phyloP scores from a whole-genome alignment of 2,329 filamentous ascomycete species.

The Volutella citrinella region DNA sequence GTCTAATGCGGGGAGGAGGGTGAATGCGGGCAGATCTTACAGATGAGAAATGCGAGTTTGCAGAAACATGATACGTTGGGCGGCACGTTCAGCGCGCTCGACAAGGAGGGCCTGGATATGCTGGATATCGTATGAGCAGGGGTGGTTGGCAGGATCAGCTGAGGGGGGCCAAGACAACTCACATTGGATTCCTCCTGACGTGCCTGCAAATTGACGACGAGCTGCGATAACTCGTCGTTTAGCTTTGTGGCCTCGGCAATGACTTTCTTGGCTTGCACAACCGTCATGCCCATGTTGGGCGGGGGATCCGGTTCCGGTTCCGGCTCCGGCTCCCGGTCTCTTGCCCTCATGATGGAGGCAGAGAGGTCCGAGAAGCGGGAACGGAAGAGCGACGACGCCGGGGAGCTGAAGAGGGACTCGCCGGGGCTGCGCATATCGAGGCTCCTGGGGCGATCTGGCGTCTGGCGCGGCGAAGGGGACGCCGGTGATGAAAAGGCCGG shows the following conservation, averaged over 20 bases:
- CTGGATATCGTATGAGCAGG: constrained; percentile 33
- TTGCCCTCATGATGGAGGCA: constrained; percentile 30
- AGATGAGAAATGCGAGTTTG: constrained; percentile 57
- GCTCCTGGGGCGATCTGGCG: constrained; percentile 17
- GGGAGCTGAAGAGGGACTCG: constrained; percentile 33
- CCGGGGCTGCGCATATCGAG: constrained; percentile 25
- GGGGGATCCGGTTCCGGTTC: constrained; percentile 26
- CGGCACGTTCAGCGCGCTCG: constrained; percentile 54
- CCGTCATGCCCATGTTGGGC: constrained; percentile 30
- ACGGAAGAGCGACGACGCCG: constrained; percentile 34
- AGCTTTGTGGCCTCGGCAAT: constrained; percentile 39
- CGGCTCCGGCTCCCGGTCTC: constrained; percentile 11
- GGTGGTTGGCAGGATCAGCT: not conserved
- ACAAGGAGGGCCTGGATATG: constrained; percentile 62
- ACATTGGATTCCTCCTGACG: constrained; percentile 60
- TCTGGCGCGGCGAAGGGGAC: constrained; percentile 17
- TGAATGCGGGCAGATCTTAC: too few relatives aligned
- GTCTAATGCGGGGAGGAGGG: too few relatives aligned
- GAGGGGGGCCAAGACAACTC: too few relatives aligned
- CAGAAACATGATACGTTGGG: constrained; percentile 57
- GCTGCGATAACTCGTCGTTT: constrained; percentile 46
- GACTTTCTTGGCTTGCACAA: constrained; percentile 34
- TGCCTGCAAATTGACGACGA: constrained; percentile 49
- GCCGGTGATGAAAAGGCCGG: constrained; percentile 19
- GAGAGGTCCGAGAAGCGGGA: constrained; percentile 40